Evolutionary conservation across 2,329 filamentous ascomycete genomes (phyloP).

Genomic region (Aspergillus texensis): DNA sequence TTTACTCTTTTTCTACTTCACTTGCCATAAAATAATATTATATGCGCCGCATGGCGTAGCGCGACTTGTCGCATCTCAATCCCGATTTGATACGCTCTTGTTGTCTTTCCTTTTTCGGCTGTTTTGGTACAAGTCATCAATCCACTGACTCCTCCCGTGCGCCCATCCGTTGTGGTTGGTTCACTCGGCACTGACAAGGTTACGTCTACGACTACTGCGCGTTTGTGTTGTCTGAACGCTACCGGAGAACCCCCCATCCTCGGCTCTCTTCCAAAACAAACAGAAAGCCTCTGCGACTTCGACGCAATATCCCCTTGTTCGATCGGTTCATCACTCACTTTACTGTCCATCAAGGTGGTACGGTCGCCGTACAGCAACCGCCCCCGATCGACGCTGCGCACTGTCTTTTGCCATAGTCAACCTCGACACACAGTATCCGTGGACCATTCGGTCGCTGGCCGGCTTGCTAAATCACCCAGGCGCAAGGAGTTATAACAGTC

Average conservation of each 20-base stretch:
- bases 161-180: slow-evolving; percentile 20
- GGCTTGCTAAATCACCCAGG: slow-evolving; percentile 25
- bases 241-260: slow-evolving; percentile 9
- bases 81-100: slow-evolving; percentile 5
- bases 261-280: slow-evolving; percentile 9
- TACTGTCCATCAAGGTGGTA: neutral
- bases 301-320: neutral
- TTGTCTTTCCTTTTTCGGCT: slow-evolving; percentile 13
- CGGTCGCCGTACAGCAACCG: neutral
- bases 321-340: neutral
- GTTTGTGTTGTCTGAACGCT: slow-evolving; percentile 23
- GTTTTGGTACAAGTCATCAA: slow-evolving; percentile 9
- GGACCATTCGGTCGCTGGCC: slow-evolving; percentile 32
- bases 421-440: slow-evolving; percentile 10
- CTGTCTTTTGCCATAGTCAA: slow-evolving; percentile 14
- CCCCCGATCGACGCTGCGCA: slow-evolving; percentile 14
- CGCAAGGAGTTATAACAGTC: slow-evolving; percentile 6
- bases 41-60: neutral
- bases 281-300: neutral
- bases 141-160: slow-evolving; percentile 17
- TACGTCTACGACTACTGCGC: slow-evolving; percentile 20
- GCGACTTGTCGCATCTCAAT: slow-evolving; percentile 9
- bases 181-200: slow-evolving; percentile 18
- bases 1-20: slow-evolving; percentile 7
- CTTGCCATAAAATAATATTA: neutral